These are phyloP conservation scores for Saururus chinensis DNA, from an alignment of 164 flowering plant species.

Conservation along the genomic window DNA sequence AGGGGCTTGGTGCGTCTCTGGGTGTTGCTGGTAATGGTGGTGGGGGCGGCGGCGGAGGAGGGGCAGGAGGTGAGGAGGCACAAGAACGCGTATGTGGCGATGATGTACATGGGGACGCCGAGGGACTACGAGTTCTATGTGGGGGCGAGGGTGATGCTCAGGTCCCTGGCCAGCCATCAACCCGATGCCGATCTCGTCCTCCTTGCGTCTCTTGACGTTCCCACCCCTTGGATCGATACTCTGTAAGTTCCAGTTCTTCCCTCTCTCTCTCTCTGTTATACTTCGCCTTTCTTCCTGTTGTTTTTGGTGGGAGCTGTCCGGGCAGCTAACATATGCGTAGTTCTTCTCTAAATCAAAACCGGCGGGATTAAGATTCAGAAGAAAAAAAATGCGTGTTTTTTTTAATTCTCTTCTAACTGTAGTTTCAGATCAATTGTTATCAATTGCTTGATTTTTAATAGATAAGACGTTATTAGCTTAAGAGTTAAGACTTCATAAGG, in stretches of 20 bases:
- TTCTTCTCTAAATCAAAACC: no score
- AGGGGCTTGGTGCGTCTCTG: background rate
- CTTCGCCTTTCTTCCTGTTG: no score
- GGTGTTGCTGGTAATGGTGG: background rate
- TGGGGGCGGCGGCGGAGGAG: background rate
- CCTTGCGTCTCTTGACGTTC: constrained; percentile 88
- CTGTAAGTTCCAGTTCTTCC: constrained; percentile 39
- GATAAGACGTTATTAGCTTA: no score
- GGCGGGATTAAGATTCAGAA: no score
- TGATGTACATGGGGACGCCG: constrained; percentile 99
- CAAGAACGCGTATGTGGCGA: constrained; percentile 76
- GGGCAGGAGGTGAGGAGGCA: constrained; percentile 9
- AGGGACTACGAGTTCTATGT: constrained; percentile 95
- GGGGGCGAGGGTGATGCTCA: constrained; percentile 76
- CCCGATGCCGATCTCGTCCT: constrained; percentile 85
- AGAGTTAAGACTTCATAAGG: no score
- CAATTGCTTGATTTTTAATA: no score
- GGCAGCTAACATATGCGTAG: no score
- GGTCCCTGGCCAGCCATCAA: constrained; percentile 45
- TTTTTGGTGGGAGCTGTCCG: no score
- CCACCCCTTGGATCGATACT: constrained; percentile 61
- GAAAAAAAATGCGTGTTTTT: no score
- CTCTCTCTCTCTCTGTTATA: background rate
- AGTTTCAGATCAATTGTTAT: no score
- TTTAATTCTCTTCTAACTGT: no score